Percentiles rank a stretch among this genome's conserved stretches.
Evolutionary conservation across 202 grass and related monocot species (phyloP).

Genomic region (Cymbopogon flexuosus): DNA sequence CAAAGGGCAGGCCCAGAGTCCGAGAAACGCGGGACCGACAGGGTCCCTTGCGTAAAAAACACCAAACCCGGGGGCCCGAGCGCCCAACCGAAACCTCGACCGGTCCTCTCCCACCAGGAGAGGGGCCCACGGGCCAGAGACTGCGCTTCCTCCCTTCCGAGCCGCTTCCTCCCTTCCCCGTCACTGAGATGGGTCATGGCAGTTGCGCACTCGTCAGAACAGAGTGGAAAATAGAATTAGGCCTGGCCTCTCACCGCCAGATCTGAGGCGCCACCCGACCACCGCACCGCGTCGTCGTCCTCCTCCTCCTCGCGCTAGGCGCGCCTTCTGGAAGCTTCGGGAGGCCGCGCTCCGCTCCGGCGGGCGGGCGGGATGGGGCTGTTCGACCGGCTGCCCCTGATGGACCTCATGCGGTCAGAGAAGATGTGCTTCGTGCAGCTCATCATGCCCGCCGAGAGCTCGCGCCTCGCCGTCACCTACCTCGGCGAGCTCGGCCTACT

Average conservation of each 20-base stretch:
- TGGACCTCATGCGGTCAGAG: constrained; percentile 97
- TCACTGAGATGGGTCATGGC: constrained; percentile 31
- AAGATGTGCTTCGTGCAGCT: constrained; percentile 98
- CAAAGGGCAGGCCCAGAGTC: constrained; percentile 10
- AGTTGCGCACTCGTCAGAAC: constrained; percentile 38
- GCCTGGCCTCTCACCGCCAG: constrained; percentile 34
- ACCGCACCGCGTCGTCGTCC: not conserved
- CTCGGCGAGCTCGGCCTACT: constrained; percentile 93
- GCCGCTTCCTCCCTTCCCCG: constrained; percentile 28
- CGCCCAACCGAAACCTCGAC: constrained; percentile 1
- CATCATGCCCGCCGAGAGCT: constrained; percentile 88
- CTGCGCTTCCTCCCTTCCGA: constrained; percentile 30
- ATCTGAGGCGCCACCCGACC: constrained; percentile 41
- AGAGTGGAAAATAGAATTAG: constrained; percentile 32
- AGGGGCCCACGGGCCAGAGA: constrained; percentile 29
- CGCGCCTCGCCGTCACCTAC: constrained; percentile 82
- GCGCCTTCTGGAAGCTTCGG: constrained; percentile 48
- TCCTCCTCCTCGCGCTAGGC: constrained; percentile 13
- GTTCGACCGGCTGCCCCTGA: constrained; percentile 71
- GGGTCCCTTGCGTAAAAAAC: not conserved
- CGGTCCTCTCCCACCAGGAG: not conserved
- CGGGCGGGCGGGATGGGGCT: constrained; percentile 55
- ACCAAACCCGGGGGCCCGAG: not conserved
- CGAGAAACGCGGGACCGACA: constrained; percentile 8
- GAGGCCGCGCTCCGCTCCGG: not conserved